Percentiles rank a stretch among this genome's conserved stretches.
These are phyloP conservation scores for Anthostomella pinea DNA, from an alignment of 2,329 filamentous ascomycete species.

Conservation along the genomic window DNA sequence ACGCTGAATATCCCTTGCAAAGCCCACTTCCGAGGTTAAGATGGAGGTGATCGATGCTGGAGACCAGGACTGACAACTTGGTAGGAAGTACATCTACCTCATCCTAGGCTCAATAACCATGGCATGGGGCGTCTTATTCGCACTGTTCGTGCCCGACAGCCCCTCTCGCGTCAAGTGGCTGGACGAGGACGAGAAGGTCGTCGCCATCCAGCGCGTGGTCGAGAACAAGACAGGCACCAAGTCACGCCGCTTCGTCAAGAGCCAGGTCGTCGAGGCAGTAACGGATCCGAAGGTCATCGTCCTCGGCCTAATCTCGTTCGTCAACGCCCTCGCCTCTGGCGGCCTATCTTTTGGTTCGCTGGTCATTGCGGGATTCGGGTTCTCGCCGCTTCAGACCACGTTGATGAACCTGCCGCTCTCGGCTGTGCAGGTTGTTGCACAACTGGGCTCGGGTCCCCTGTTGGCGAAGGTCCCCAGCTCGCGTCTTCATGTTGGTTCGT, in stretches of 20 bases:
- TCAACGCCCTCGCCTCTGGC: constrained; percentile 25
- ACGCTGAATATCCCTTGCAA: neutral
- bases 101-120: constrained; percentile 16
- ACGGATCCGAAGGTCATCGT: constrained; percentile 24
- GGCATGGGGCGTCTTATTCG: constrained; percentile 18
- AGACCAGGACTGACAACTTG: constrained; percentile 1
- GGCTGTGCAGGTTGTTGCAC: constrained; percentile 21
- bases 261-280: constrained; percentile 22
- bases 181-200: constrained; percentile 23
- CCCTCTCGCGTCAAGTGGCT: constrained; percentile 19
- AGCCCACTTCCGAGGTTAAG: no score
- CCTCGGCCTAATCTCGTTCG: constrained; percentile 26
- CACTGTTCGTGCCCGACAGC: constrained; percentile 18
- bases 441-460: constrained; percentile 20
- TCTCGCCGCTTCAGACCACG: constrained; percentile 21
- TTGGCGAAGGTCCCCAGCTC: constrained; percentile 22
- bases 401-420: constrained; percentile 26
- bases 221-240: constrained; percentile 29
- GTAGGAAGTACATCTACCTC: constrained; percentile 22
- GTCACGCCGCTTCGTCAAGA: constrained; percentile 21
- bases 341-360: constrained; percentile 26
- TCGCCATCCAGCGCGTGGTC: constrained; percentile 27
- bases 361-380: constrained; percentile 27
- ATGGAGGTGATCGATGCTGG: neutral
- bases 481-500: constrained; percentile 26